Percentiles rank a stretch among this genome's conserved stretches.
phyloP scores from a whole-genome alignment of 1,284 basidiomycete genomes.

The Microbotryum intermedium region DNA sequence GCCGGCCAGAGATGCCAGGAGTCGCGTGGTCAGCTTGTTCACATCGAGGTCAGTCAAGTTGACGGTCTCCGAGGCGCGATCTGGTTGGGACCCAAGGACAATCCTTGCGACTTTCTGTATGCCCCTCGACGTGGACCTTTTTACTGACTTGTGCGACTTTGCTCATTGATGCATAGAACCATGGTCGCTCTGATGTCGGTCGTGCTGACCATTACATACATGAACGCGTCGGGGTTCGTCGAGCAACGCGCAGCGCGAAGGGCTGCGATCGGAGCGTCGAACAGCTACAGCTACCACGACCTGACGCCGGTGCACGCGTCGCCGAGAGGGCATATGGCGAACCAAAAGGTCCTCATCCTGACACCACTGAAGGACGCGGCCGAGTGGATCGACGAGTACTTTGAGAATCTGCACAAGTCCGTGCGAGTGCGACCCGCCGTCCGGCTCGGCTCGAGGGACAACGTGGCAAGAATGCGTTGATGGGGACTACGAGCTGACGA shows the following conservation, averaged over 20 bases:
- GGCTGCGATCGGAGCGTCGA: background rate
- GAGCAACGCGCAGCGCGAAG: background rate
- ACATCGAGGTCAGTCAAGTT: background rate
- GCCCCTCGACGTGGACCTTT: too few species aligned
- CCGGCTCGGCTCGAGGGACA: too few species aligned
- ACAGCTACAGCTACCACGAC: background rate
- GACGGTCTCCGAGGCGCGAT: background rate
- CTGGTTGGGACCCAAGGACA: too few species aligned
- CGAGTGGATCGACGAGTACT: constrained; percentile 21
- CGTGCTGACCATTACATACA: constrained; percentile 5
- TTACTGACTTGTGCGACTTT: too few species aligned
- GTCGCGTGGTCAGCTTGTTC: background rate
- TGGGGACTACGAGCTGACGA: background rate
- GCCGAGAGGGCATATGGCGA: background rate
- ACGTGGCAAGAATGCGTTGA: background rate
- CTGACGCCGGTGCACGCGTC: constrained; percentile 13
- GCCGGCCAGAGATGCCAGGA: background rate
- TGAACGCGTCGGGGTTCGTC: background rate
- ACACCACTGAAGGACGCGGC: constrained; percentile 21
- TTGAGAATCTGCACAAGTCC: constrained; percentile 11
- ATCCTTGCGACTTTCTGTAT: background rate
- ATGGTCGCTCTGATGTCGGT: constrained; percentile 3
- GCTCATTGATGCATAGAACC: background rate
- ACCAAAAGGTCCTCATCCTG: constrained; percentile 16
- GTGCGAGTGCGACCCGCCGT: too few species aligned